phyloP scores from a whole-genome alignment of 805 yeast genomes.

The Tetrapisispora phaffii region DNA sequence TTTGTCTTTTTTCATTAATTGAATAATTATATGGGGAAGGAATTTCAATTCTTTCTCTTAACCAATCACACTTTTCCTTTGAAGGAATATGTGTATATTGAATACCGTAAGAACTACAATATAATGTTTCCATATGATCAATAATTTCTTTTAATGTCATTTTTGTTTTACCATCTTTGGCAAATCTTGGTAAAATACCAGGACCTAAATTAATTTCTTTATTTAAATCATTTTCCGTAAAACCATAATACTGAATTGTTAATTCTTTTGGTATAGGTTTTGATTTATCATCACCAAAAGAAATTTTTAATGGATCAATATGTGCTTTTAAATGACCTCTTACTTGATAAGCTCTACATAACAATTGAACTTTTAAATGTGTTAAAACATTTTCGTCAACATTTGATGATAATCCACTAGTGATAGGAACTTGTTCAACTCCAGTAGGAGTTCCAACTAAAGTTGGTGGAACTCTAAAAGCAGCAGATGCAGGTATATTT shows the following conservation, averaged over 20 bases:
- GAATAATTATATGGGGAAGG: conserved; percentile 78
- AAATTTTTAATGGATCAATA: conserved; percentile 89
- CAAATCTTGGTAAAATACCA: conserved; percentile 91
- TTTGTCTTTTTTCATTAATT: conserved; percentile 88
- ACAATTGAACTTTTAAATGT: conserved; percentile 89
- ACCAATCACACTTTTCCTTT: conserved; percentile 94
- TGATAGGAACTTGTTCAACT: conserved; percentile 48
- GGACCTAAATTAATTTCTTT: conserved; percentile 88
- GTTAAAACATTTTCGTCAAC: conserved; percentile 61
- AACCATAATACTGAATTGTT: conserved; percentile 85
- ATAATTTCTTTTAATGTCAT: conserved; percentile 74
- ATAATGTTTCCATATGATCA: conserved; percentile 66
- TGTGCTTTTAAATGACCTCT: conserved; percentile 95
- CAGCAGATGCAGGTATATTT: conserved; percentile 57
- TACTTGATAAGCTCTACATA: conserved; percentile 97
- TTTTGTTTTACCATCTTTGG: conserved; percentile 45
- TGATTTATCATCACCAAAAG: conserved; percentile 59
- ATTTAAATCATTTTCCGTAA: conserved; percentile 75
- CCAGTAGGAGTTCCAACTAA: conserved; percentile 73
- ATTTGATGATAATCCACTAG: conserved; percentile 25
- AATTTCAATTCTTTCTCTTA: conserved; percentile 90
- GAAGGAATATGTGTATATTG: conserved; percentile 97
- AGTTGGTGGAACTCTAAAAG: conserved; percentile 89
- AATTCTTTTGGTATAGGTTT: conserved; percentile 68
- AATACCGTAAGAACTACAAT: conserved; percentile 83